Evolutionary conservation across 139 green algal species (phyloP).

Genomic region (Tetraselmis chui): DNA sequence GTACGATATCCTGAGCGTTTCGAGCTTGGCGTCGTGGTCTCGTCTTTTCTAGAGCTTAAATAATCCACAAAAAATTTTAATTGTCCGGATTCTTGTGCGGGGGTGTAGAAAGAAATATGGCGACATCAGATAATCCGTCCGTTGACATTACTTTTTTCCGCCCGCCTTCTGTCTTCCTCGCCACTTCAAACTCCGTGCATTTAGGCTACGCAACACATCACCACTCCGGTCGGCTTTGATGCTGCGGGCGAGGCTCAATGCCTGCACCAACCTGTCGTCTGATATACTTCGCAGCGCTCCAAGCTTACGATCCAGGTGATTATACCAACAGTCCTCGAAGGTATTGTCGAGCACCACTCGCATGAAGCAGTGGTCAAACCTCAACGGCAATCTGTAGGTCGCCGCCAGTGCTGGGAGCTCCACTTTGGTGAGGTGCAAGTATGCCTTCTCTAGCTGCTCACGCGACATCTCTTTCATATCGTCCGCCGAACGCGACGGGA

Average conservation of each 20-base stretch:
- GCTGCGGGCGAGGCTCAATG: neutral
- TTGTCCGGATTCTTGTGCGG: too few species aligned
- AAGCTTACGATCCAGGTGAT: neutral
- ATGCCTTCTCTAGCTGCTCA: neutral
- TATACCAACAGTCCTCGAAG: neutral
- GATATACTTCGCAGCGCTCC: neutral
- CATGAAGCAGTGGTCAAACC: neutral
- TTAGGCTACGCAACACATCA: neutral
- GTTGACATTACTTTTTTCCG: too few species aligned
- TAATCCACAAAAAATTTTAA: too few species aligned
- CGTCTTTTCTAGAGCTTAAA: too few species aligned
- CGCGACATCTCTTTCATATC: too few species aligned
- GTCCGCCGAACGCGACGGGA: too few species aligned
- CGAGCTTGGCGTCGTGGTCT: too few species aligned
- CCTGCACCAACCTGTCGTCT: neutral
- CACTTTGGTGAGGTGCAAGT: neutral
- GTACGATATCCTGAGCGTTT: too few species aligned
- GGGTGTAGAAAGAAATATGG: too few species aligned
- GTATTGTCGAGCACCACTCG: neutral
- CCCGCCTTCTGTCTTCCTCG: too few species aligned
- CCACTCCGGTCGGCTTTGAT: neutral
- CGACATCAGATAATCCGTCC: too few species aligned
- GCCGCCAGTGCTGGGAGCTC: neutral
- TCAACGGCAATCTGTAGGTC: neutral
- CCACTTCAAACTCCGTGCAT: neutral